phyloP scores from a whole-genome alignment of 2,329 filamentous ascomycete genomes.

The Pseudonectria buxi region DNA sequence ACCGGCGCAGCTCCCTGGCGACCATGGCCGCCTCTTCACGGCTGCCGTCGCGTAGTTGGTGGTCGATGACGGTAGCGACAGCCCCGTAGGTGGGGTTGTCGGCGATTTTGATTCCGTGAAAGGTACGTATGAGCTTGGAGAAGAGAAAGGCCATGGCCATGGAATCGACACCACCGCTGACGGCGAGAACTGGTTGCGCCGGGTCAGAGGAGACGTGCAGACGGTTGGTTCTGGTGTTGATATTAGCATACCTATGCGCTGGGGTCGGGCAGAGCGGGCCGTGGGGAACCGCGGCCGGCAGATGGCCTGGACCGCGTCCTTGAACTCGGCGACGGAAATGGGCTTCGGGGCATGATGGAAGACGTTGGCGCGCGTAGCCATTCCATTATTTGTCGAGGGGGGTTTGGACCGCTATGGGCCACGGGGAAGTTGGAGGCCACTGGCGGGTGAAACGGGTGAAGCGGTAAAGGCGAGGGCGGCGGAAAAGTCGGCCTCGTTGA shows the following conservation, averaged over 20 bases:
- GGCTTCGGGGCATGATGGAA: conserved; percentile 33
- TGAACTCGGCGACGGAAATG: conserved; percentile 31
- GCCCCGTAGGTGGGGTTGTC: conserved; percentile 39
- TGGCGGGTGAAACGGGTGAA: not conserved
- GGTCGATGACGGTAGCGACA: conserved; percentile 49
- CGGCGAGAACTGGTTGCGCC: conserved; percentile 55
- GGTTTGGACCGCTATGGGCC: conserved; percentile 13
- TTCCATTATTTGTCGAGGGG: conserved; percentile 24
- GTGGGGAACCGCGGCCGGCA: conserved; percentile 44
- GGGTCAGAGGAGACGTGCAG: not conserved
- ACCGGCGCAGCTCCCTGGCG: conserved; percentile 26
- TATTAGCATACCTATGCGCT: conserved; percentile 36
- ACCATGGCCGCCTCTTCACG: conserved; percentile 45
- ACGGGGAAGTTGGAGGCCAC: conserved; percentile 1
- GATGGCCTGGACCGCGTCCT: conserved; percentile 43
- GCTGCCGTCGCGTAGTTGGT: conserved; percentile 48
- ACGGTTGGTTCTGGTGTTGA: not conserved
- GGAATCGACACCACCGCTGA: conserved; percentile 94
- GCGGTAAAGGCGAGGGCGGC: conserved; percentile 1
- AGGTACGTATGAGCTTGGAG: conserved; percentile 34
- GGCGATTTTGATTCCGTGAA: conserved; percentile 32
- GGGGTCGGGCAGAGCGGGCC: conserved; percentile 26
- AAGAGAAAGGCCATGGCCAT: conserved; percentile 86
- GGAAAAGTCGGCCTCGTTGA: not conserved
- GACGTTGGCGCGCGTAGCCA: conserved; percentile 27